These are phyloP conservation scores for Fagopyrum tataricum DNA, from an alignment of 148 eudicot species.

Conservation along the genomic window DNA sequence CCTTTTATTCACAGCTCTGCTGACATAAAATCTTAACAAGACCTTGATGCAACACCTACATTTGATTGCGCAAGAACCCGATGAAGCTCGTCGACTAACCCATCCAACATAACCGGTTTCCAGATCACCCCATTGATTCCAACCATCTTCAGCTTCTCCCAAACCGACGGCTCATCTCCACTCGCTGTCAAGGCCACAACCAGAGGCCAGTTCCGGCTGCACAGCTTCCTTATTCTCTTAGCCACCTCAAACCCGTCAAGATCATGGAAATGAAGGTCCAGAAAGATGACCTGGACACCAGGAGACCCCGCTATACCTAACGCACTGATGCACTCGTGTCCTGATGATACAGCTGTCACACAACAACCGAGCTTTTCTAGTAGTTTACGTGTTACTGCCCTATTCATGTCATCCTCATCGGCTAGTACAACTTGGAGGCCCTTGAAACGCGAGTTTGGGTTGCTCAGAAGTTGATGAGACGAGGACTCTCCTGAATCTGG, in stretches of 20 bases:
- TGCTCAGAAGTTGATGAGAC: slow-evolving; percentile 15
- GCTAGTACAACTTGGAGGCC: slow-evolving; percentile 74
- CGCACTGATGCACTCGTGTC: slow-evolving; percentile 50
- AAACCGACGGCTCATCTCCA: slow-evolving; percentile 21
- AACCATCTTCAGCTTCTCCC: slow-evolving; percentile 25
- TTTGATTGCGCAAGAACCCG: slow-evolving; percentile 22
- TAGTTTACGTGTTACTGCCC: slow-evolving; percentile 53
- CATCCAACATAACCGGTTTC: slow-evolving; percentile 39
- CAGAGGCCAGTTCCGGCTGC: slow-evolving; percentile 47
- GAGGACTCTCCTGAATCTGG: slow-evolving; percentile 44
- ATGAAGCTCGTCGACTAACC: slow-evolving; percentile 37
- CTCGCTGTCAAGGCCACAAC: slow-evolving; percentile 32
- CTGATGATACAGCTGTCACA: slow-evolving; percentile 56
- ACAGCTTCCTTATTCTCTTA: neutral
- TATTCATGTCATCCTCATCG: slow-evolving; percentile 57
- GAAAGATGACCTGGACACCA: neutral
- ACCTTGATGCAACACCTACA: neutral
- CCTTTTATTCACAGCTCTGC: neutral
- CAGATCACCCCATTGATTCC: slow-evolving; percentile 44
- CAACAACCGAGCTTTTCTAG: slow-evolving; percentile 68
- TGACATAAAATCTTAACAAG: neutral
- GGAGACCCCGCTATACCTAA: slow-evolving; percentile 29
- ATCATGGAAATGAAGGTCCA: slow-evolving; percentile 21
- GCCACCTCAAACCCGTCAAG: slow-evolving; percentile 36
- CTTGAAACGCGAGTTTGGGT: slow-evolving; percentile 28